Conservation (phyloP, 2,329 filamentous ascomycete species). For the Pyrenophora graminea region DNA sequence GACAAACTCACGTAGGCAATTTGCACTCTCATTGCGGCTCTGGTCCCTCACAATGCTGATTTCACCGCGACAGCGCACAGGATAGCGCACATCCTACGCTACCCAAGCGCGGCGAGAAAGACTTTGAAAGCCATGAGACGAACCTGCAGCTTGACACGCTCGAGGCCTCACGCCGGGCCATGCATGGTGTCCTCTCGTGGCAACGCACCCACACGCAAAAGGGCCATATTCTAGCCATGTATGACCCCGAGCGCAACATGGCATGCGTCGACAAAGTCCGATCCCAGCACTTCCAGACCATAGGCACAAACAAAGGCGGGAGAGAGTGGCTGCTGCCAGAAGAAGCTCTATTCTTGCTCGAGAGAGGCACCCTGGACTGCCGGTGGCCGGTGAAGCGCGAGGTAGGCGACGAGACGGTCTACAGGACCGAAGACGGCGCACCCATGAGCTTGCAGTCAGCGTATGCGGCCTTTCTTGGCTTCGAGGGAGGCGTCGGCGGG, state of each 20-base stretch:
- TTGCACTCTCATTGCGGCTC: background rate
- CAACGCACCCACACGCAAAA: constrained; percentile 74
- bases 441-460: constrained; percentile 90
- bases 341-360: constrained; percentile 86
- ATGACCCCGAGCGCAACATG: constrained; percentile 66
- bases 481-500: constrained; percentile 58
- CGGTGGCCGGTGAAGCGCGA: constrained; percentile 69
- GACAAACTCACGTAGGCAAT: constrained; percentile 57
- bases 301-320: constrained; percentile 61
- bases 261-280: constrained; percentile 71
- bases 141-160: constrained; percentile 77
- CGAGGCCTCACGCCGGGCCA: constrained; percentile 79
- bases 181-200: constrained; percentile 83
- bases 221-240: constrained; percentile 70
- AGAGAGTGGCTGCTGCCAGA: constrained; percentile 86
- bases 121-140: constrained; percentile 93
- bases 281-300: constrained; percentile 73
- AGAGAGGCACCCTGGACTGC: constrained; percentile 84
- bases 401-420: constrained; percentile 31
- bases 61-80: constrained; percentile 20
- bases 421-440: constrained; percentile 61
- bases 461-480: constrained; percentile 80
- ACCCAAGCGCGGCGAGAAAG: constrained; percentile 92
- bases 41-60: constrained; percentile 3
- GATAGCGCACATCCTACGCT: constrained; percentile 57